phyloP scores from a whole-genome alignment of 257 asterid genomes.

The Ophiorrhiza pumila region DNA sequence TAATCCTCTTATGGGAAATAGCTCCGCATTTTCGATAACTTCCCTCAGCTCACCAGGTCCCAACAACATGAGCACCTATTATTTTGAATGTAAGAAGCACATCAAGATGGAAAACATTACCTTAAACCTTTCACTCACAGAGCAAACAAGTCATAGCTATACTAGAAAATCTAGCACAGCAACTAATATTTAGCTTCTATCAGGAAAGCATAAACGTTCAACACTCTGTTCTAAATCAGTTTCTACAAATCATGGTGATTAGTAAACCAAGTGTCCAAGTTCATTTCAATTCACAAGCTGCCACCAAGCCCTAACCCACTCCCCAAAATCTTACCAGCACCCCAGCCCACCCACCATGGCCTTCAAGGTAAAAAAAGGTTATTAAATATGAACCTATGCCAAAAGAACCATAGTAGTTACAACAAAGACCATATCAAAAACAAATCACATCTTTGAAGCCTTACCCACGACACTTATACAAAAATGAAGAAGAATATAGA shows the following conservation, averaged over 20 bases:
- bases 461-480: neutral
- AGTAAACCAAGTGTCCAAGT: neutral
- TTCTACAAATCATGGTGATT: neutral
- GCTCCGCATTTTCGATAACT: slow-evolving; percentile 81
- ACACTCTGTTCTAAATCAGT: neutral
- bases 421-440: neutral
- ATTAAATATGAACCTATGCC: neutral
- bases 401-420: neutral
- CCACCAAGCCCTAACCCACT: neutral
- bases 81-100: slow-evolving; percentile 11
- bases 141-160: neutral
- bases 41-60: slow-evolving; percentile 78
- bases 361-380: neutral
- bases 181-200: neutral
- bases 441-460: neutral
- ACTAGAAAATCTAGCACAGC: neutral
- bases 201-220: neutral
- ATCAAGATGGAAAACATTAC: neutral
- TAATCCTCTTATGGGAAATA: slow-evolving; percentile 82
- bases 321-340: neutral
- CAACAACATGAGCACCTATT: slow-evolving; percentile 84
- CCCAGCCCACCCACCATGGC: neutral
- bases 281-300: neutral
- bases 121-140: neutral
- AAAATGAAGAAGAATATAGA: slow-evolving; percentile 11